phyloP scores from a whole-genome alignment of 2,329 filamentous ascomycete species.

The Hymenoscyphus scutula region DNA sequence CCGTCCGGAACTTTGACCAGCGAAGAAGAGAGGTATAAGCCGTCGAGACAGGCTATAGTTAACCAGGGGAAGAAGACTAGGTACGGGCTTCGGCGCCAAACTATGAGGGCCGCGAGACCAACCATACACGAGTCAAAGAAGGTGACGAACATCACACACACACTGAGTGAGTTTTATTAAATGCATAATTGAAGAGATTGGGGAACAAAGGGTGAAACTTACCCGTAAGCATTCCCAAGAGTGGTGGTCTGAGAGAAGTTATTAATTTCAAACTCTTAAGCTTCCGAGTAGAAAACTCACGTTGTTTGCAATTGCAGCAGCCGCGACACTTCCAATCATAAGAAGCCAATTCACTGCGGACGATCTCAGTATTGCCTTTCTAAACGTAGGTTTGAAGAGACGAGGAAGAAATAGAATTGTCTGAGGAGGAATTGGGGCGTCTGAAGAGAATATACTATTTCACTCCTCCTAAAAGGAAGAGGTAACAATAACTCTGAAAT shows the following conservation, averaged over 20 bases:
- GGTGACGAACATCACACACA: slow-evolving; percentile 76
- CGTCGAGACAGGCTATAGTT: slow-evolving; percentile 62
- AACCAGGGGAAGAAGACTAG: slow-evolving; percentile 62
- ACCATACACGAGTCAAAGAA: slow-evolving; percentile 77
- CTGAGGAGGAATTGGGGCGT: too few species aligned
- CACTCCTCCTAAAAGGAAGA: too few species aligned
- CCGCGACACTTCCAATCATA: slow-evolving; percentile 69
- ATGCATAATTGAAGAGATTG: too few species aligned
- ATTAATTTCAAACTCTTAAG: neutral
- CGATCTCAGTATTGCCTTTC: too few species aligned
- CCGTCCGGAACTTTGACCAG: slow-evolving; percentile 71
- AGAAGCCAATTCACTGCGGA: slow-evolving; percentile 76
- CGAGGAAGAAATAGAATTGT: too few species aligned
- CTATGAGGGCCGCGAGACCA: slow-evolving; percentile 65
- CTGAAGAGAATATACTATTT: too few species aligned
- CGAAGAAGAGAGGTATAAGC: slow-evolving; percentile 66
- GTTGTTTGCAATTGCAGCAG: slow-evolving; percentile 71
- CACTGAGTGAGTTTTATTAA: slow-evolving; percentile 42
- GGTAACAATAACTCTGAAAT: too few species aligned
- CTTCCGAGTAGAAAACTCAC: slow-evolving; percentile 37
- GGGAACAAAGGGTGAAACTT: slow-evolving; percentile 42
- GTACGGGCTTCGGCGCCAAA: slow-evolving; percentile 62
- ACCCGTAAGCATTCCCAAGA: slow-evolving; percentile 59
- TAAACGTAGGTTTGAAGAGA: too few species aligned
- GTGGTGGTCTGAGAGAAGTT: slow-evolving; percentile 51